A percentile compares a stretch with the other conserved stretches of the same genome.
phyloP scores from a whole-genome alignment of 768 basidiomycete genomes.

The Mycena polygramma region DNA sequence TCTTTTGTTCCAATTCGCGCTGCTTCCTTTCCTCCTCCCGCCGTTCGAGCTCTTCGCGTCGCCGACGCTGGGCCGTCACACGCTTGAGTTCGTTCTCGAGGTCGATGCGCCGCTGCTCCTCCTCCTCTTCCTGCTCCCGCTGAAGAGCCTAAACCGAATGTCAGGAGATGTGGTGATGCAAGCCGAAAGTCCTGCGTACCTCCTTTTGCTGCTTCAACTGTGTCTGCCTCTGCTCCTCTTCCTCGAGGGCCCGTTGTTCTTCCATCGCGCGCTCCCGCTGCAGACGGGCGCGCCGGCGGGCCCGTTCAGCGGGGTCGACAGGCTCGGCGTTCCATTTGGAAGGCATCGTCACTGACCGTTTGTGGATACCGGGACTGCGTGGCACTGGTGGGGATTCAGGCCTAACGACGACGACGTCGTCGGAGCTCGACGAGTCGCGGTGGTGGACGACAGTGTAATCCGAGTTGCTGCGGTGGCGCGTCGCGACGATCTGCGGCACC shows the following conservation, averaged over 20 bases:
- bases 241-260: slow-evolving; percentile 56
- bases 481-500: slow-evolving; percentile 35
- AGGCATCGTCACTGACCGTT: slow-evolving; percentile 34
- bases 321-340: slow-evolving; percentile 35
- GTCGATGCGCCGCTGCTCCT: slow-evolving; percentile 53
- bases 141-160: slow-evolving; percentile 45
- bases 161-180: background rate
- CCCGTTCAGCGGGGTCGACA: slow-evolving; percentile 39
- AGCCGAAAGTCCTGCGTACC: background rate
- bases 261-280: slow-evolving; percentile 54
- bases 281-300: slow-evolving; percentile 41
- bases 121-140: slow-evolving; percentile 59
- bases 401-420: slow-evolving; percentile 46
- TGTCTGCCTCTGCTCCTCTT: slow-evolving; percentile 60
- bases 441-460: slow-evolving; percentile 57
- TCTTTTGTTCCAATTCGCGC: slow-evolving; percentile 62
- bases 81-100: slow-evolving; percentile 57
- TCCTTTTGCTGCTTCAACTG: slow-evolving; percentile 56
- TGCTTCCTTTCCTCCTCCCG: slow-evolving; percentile 61
- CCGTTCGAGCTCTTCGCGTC: slow-evolving; percentile 55
- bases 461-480: slow-evolving; percentile 52
- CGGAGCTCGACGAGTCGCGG: slow-evolving; percentile 44
- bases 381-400: slow-evolving; percentile 28
- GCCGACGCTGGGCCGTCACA: slow-evolving; percentile 53
- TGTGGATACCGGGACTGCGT: slow-evolving; percentile 30